Evolutionary conservation across 176 grass and related monocot species (phyloP), one percentile per base, ranked within the genome.

Genomic region (Tuctoria greenei): DNA sequence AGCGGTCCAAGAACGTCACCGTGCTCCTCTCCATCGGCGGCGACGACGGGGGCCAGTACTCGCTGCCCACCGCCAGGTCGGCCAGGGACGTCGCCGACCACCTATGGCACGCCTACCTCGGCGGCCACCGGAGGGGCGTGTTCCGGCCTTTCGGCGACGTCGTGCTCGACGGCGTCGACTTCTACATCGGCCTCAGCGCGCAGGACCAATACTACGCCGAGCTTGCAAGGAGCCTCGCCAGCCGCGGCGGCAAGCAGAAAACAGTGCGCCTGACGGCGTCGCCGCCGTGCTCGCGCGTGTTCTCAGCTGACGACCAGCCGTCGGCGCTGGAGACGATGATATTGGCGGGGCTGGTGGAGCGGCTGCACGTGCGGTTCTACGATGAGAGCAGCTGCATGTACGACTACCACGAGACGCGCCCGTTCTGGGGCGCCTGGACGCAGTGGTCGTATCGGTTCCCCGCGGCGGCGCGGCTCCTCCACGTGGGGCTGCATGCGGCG

Each of bases 21-120:
- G 64, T 67, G 4, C 40, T 67, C 39, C 64, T 67, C 64, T 67
- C 64, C 64, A 2, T 67, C 66, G 66, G 42, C 42, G 66, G 66
- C 41, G 42, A 44, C 38, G 39, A 41, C 13, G 11, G 27, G 6
- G 0, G 38, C 4, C 46, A 68, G 41, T 45, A 23, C 13, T 27
- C 23, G 12, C 66, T 67, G 12, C 23, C 66, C n/a, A 44, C 66
- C 6, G 21, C 66, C 23, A 12, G 7, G 2, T 14, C 40, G 0
- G 66, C 66, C 38, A 2, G 13, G 12, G 66, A 23, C 41, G 11
- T 46, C 41, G 66, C 66, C 2, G 41, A 46, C 41, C 21, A 69
- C 42, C 66, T 69, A 2, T 69, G 66, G 66, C 4, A 69, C 42
- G 42, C 66, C 4, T 67, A 50, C 17, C 47, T 50, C 63, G 12